These are phyloP conservation scores for Pythium aquatile DNA, from an alignment of 352 stramenopile genomes.

Conservation along the genomic window DNA sequence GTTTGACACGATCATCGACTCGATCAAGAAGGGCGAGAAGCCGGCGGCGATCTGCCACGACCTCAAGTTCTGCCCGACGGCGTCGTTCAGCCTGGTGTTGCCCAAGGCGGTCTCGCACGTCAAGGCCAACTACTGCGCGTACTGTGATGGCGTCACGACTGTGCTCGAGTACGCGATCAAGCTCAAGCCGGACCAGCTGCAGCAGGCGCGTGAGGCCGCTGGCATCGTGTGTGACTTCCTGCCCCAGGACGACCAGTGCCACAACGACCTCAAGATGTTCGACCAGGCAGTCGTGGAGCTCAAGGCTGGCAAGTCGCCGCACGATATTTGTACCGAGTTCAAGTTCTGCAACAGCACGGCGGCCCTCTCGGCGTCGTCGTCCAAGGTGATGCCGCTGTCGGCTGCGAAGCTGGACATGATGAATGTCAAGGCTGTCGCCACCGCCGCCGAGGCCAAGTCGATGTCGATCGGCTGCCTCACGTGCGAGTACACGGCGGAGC, in stretches of 20 bases:
- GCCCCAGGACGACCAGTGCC: slow-evolving; percentile 65
- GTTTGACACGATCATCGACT: slow-evolving; percentile 60
- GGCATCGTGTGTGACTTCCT: slow-evolving; percentile 68
- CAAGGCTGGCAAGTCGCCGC: slow-evolving; percentile 54
- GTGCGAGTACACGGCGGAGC: slow-evolving; percentile 75
- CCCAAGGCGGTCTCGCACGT: neutral
- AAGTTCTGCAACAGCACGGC: slow-evolving; percentile 40
- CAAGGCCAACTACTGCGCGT: slow-evolving; percentile 47
- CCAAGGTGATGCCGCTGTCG: slow-evolving; percentile 18
- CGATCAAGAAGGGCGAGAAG: slow-evolving; percentile 60
- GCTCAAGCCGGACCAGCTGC: slow-evolving; percentile 55
- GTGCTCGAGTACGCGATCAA: slow-evolving; percentile 58
- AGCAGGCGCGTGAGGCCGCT: slow-evolving; percentile 57
- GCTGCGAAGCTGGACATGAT: slow-evolving; percentile 51
- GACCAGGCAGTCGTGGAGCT: slow-evolving; percentile 48
- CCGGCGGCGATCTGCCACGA: slow-evolving; percentile 63
- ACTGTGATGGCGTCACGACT: slow-evolving; percentile 64
- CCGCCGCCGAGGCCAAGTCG: slow-evolving; percentile 28
- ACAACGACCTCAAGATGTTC: slow-evolving; percentile 67
- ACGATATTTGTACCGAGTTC: slow-evolving; percentile 53
- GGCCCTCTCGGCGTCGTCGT: neutral
- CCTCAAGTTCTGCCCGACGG: slow-evolving; percentile 51
- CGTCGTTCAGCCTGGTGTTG: neutral
- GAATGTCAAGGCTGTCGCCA: slow-evolving; percentile 30
- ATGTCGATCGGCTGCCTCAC: slow-evolving; percentile 71